Percentiles rank a stretch among this genome's conserved stretches.
Conservation (phyloP, 345 rosid species). For the Eucalyptus pumila region DNA sequence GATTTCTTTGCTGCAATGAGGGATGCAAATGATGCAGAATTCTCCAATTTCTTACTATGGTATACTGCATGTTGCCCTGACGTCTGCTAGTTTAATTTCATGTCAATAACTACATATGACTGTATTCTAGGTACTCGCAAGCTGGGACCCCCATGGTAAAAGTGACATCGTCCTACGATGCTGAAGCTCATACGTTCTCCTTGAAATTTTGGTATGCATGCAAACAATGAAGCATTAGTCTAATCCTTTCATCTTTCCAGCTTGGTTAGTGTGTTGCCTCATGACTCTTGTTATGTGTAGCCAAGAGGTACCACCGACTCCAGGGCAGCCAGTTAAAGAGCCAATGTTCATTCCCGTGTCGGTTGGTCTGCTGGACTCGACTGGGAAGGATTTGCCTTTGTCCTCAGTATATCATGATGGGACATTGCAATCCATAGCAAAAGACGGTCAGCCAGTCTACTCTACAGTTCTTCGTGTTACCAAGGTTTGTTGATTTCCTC, state of each 20-base stretch:
- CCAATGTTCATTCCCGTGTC: conserved; percentile 86
- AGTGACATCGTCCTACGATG: conserved; percentile 63
- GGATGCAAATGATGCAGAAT: conserved; percentile 93
- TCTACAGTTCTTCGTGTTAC: conserved; percentile 75
- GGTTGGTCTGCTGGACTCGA: conserved; percentile 64
- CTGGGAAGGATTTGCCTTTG: conserved; percentile 74
- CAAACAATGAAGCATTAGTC: not conserved
- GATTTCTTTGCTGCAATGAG: conserved; percentile 95
- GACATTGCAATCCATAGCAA: conserved; percentile 28
- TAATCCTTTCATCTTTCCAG: not conserved
- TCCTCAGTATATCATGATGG: conserved; percentile 66
- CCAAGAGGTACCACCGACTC: conserved; percentile 81
- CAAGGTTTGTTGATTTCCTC: conserved; percentile 25
- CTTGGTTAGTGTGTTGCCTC: not conserved
- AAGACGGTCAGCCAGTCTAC: conserved; percentile 25
- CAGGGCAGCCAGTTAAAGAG: conserved; percentile 86
- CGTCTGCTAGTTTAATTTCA: not conserved
- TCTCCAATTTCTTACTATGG: conserved; percentile 91
- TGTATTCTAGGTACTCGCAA: conserved; percentile 80
- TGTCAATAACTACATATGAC: not conserved
- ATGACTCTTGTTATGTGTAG: conserved; percentile 10
- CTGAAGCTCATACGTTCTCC: conserved; percentile 65
- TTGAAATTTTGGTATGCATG: conserved; percentile 73
- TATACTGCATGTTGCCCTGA: not conserved
- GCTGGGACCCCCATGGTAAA: conserved; percentile 95